Base-by-base conservation (phyloP, 768 basidiomycete species). In the Solioccasus polychromus region DNA sequence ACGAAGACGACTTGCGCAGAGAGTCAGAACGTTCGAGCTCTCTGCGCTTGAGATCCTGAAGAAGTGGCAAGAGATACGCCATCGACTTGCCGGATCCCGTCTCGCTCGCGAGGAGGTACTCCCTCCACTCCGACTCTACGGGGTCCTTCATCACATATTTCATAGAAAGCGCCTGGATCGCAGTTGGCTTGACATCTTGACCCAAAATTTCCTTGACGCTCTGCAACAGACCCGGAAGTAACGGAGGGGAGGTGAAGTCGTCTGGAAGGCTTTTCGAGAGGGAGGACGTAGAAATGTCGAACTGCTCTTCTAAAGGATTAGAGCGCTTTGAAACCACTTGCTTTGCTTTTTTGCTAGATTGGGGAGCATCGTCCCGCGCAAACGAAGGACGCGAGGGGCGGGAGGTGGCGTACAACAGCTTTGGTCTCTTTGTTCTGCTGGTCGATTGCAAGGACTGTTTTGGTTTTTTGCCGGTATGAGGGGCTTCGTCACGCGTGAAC, bases 41-140 rank as follows among this genome's bases (percentile, higher is more conserved):
- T 3, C 77, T 70, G 38, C 68, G 60, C 63, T 95, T 95, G 60
- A 94, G 71, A 51, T 76, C 69, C 52, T 94, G 87, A 2, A 95
- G 72, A 43, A 94, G 64, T 1, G 92, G 92, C 5, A 94, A 75
- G 34, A 94, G 77, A 63, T 93, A 95, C 1, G 93, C 92, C 23
- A 94, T 78, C 2, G 88, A 92, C 69, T 95, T 95, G 1, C 92
- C 92, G 0, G 90, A 92, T 14, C 93, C 92, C 0, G 91, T 95
- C 65, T 94, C 92, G 0, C 87, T 84, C 0, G 90, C 92, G 1
- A 95, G 74, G 6, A 95, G 76, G 52, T 76, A 83, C 38, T 80
- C 71, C 36, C 48, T 65, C 55, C 47, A 52, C 22, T 42, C 55
- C 12, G 50, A 29, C 28, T 41, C 55, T 14, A 35, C 24, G 26